phyloP scores from a whole-genome alignment of 2,329 filamentous ascomycete species.

The Periconia sp. region DNA sequence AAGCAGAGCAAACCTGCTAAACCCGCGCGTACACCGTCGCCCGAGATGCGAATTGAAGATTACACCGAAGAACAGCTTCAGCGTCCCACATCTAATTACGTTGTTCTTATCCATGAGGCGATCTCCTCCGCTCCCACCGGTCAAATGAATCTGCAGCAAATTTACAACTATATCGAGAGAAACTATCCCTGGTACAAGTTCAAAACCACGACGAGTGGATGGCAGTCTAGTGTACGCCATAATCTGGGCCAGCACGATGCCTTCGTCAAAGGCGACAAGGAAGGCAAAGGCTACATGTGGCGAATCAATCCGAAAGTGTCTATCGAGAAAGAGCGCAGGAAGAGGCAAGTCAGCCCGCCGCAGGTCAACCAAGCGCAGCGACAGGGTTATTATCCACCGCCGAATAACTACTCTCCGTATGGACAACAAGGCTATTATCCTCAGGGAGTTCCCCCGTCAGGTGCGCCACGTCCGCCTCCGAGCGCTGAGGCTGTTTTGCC shows the following conservation, averaged over 20 bases:
- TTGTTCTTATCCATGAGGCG: conserved; percentile 68
- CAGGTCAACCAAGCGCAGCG: conserved; percentile 41
- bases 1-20: conserved; percentile 55
- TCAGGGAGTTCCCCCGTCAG: conserved; percentile 37
- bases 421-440: conserved; percentile 35
- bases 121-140: conserved; percentile 62
- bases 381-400: conserved; percentile 38
- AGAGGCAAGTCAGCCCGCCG: conserved; percentile 56
- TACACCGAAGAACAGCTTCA: conserved; percentile 76
- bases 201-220: conserved; percentile 63
- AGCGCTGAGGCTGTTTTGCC: conserved; percentile 28
- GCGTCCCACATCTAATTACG: conserved; percentile 69
- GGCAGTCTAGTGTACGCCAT: conserved; percentile 71
- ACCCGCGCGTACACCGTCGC: conserved; percentile 63
- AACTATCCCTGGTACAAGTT: conserved; percentile 71
- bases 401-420: conserved; percentile 34
- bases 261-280: conserved; percentile 66
- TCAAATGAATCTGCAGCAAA: conserved; percentile 69
- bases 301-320: conserved; percentile 64
- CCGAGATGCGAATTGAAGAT: conserved; percentile 67
- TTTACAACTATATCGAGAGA: conserved; percentile 68
- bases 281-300: conserved; percentile 70
- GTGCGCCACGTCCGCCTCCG: conserved; percentile 36
- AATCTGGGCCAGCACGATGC: conserved; percentile 65
- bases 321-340: conserved; percentile 63